These are phyloP conservation scores for Flammula alnicola DNA, from an alignment of 1,284 basidiomycete genomes.

Conservation along the genomic window DNA sequence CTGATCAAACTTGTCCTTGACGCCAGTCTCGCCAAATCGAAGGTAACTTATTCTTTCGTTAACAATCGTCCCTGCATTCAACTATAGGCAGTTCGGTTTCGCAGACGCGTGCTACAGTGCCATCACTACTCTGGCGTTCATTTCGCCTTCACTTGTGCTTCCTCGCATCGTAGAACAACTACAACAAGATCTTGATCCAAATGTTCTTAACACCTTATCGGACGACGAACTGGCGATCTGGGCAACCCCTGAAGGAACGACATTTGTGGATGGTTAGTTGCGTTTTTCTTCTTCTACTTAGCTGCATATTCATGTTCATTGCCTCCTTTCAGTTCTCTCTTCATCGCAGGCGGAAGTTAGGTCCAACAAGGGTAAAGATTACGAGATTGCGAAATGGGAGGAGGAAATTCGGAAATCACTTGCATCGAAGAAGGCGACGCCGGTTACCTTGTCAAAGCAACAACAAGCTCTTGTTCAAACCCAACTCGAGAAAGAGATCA, in stretches of 20 bases:
- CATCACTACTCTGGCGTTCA: conserved; percentile 77
- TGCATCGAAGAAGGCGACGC: conserved; percentile 70
- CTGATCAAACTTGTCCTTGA: conserved; percentile 56
- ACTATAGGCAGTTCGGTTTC: conserved; percentile 46
- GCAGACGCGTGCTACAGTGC: conserved; percentile 75
- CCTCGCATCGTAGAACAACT: conserved; percentile 75
- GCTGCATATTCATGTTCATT: conserved; percentile 6
- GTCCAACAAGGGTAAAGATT: conserved; percentile 80
- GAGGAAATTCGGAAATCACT: conserved; percentile 87
- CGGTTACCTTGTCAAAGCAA: conserved; percentile 74
- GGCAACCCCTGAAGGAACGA: conserved; percentile 79
- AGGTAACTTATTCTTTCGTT: conserved; percentile 41
- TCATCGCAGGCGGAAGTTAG: conserved; percentile 57
- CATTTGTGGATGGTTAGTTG: conserved; percentile 78
- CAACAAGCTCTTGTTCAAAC: conserved; percentile 80
- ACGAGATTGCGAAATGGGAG: conserved; percentile 92
- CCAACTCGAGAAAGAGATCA: conserved; percentile 81
- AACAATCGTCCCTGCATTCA: background rate
- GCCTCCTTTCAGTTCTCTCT: conserved; percentile 58
- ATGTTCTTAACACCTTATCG: conserved; percentile 64
- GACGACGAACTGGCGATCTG: conserved; percentile 83
- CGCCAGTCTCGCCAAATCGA: conserved; percentile 45
- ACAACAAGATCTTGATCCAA: conserved; percentile 62
- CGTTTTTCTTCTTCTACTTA: background rate
- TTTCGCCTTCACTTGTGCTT: conserved; percentile 72